Evolutionary conservation across 83 land plant genomes (phyloP).

Genomic region (Picea abies): DNA sequence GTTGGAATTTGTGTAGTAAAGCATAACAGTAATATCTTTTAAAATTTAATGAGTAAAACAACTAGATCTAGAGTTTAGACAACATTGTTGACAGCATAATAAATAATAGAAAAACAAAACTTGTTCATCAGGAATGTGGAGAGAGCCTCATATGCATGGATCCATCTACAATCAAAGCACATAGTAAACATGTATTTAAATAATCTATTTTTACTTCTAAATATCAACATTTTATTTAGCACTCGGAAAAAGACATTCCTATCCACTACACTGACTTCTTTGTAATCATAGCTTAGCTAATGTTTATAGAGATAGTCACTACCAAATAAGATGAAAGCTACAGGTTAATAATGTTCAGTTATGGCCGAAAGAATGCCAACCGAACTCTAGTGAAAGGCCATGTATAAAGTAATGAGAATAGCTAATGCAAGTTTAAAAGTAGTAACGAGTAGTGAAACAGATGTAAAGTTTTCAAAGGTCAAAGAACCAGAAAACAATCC

Average conservation of each 20-base stretch:
- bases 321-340: not conserved
- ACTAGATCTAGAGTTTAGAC: too few species aligned
- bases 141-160: not conserved
- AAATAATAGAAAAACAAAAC: not conserved
- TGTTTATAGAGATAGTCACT: not conserved
- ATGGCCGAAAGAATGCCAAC: too few species aligned
- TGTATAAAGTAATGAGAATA: too few species aligned
- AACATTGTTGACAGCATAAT: too few species aligned
- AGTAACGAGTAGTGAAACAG: too few species aligned
- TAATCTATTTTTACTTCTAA: not conserved
- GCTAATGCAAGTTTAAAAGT: too few species aligned
- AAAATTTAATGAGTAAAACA: too few species aligned
- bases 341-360: not conserved
- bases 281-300: not conserved
- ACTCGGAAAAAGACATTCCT: not conserved
- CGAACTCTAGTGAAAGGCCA: too few species aligned
- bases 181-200: not conserved
- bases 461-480: too few species aligned
- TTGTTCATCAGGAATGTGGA: not conserved
- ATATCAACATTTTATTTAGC: not conserved
- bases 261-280: not conserved
- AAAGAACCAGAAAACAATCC: too few species aligned
- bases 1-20: too few species aligned
- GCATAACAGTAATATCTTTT: too few species aligned
- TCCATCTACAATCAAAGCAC: slow-evolving; percentile 1